A percentile compares a stretch with the other conserved stretches of the same genome.
Conservation (phyloP, 768 basidiomycete genomes). For the Candolleomyces aberdarensis region DNA sequence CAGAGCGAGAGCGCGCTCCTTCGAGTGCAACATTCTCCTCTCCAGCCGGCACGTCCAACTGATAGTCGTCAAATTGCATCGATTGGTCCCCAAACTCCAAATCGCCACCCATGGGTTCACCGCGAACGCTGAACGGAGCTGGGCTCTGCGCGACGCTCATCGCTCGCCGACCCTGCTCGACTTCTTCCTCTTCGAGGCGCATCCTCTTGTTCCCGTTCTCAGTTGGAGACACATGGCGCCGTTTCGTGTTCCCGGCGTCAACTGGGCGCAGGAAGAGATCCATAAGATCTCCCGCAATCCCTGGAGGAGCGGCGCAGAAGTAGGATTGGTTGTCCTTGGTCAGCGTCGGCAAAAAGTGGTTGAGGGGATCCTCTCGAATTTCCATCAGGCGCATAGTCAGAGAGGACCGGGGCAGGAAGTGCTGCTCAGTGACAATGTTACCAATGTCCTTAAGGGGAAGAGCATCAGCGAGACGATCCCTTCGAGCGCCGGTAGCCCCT, state of each 20-base stretch:
- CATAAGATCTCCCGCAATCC: conserved; percentile 75
- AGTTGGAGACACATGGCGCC: conserved; percentile 56
- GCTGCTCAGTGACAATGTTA: conserved; percentile 74
- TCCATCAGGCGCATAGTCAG: conserved; percentile 83
- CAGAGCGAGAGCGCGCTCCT: conserved; percentile 39
- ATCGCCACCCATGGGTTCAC: conserved; percentile 24
- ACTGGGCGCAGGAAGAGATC: conserved; percentile 83
- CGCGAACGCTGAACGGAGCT: conserved; percentile 41
- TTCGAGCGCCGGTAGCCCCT: conserved; percentile 53
- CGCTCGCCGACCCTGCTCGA: conserved; percentile 72
- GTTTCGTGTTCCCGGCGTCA: conserved; percentile 48
- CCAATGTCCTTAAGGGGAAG: conserved; percentile 58
- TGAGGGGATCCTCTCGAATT: conserved; percentile 79
- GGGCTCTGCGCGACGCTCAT: conserved; percentile 62
- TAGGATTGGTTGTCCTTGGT: conserved; percentile 67
- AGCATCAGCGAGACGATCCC: conserved; percentile 53
- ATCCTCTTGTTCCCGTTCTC: conserved; percentile 59
- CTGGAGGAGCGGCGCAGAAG: conserved; percentile 84
- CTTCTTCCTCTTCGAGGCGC: conserved; percentile 54
- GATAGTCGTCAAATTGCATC: conserved; percentile 61
- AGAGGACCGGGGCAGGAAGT: conserved; percentile 81
- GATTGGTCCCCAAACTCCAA: conserved; percentile 64
- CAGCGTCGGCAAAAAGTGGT: conserved; percentile 83
- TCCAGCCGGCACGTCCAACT: conserved; percentile 54
- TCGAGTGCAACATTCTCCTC: conserved; percentile 40